Conservation (phyloP, 2,329 filamentous ascomycete genomes). For the Aschersonia sp. region DNA sequence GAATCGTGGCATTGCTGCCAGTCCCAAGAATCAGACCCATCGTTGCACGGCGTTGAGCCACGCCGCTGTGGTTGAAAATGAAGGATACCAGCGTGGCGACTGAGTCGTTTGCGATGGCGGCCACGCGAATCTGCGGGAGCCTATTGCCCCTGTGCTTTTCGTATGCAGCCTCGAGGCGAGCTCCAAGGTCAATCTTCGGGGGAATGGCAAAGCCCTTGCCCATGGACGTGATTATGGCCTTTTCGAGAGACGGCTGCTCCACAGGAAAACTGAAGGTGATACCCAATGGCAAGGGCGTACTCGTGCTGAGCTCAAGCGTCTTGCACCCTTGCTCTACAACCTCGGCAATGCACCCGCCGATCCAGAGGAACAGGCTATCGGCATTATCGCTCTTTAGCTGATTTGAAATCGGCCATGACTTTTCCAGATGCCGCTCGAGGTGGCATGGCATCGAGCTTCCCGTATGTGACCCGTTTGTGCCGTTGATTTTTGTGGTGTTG, state of each 20-base stretch:
- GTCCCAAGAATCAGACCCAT: conserved; percentile 77
- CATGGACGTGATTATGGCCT: conserved; percentile 52
- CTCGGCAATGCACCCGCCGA: conserved; percentile 60
- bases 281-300: conserved; percentile 42
- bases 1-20: conserved; percentile 68
- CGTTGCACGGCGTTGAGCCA: conserved; percentile 46
- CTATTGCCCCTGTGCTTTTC: conserved; percentile 26
- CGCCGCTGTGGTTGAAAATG: conserved; percentile 52
- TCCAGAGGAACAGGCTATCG: conserved; percentile 67
- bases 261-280: conserved; percentile 61
- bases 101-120: conserved; percentile 69
- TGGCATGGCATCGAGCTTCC: conserved; percentile 12
- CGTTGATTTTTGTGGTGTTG: not conserved
- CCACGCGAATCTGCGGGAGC: conserved; percentile 53
- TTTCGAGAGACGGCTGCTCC: conserved; percentile 45
- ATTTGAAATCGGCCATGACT: conserved; percentile 59
- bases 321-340: conserved; percentile 47
- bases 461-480: conserved; percentile 4
- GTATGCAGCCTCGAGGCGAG: conserved; percentile 44
- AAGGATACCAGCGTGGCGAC: conserved; percentile 68
- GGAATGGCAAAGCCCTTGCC: conserved; percentile 55
- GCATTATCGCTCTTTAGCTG: conserved; percentile 61
- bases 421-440: conserved; percentile 48
- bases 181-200: conserved; percentile 43
- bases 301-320: conserved; percentile 23